Evolutionary conservation across 108 stramenopile species (phyloP), one percentile per base, ranked within the genome.

Genomic region (Mediolabrus comicus): DNA sequence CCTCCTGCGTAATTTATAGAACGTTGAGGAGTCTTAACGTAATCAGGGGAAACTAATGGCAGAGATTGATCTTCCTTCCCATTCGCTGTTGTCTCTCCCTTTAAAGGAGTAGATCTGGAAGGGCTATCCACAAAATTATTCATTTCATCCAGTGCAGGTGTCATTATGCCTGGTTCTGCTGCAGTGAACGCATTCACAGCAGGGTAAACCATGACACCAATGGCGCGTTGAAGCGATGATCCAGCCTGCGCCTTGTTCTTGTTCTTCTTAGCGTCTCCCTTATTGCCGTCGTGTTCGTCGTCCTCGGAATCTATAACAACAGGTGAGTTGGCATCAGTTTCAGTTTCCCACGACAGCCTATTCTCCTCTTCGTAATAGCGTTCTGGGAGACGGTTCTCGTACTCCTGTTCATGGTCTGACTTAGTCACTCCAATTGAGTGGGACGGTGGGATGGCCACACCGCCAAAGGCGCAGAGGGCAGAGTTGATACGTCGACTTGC

Each of bases 281-380:
- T 60, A 17, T 16, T 22, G 19, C 16, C 67, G 12, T 35, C 56
- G 11, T 71, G 56, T 12, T 72, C 82, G 8, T 78, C 72, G 24
- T 61, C 81, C 5, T 76, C 74, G 7, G 70, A 67, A 28, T 68
- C 35, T 49, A 49, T 8, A 19, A 71, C 77, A 14, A 94, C 83
- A 7, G 92, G 92, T 33, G 92, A 89, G 46, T 49, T n/a, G n/a
- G n/a, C n/a, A 59, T 75, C 60, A 51, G 91, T 89, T 68, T 94
- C 92, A 34, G 89, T 81, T 53, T 94, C 92, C 92, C 92, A 94
- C 16, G 92, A 94, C 53, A 94, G 57, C 12, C 92, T 72, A 75
- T 78, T 89, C 46, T 94, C 87, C 57, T 90, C 88, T 53, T 94
- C 92, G 56, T 89, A 94, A 68, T 89, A 94, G 57, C 92, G 83